Percentiles rank a stretch among this genome's conserved stretches.
Conservation (phyloP, 495 filamentous ascomycete species). For the Cercophora scortea region DNA sequence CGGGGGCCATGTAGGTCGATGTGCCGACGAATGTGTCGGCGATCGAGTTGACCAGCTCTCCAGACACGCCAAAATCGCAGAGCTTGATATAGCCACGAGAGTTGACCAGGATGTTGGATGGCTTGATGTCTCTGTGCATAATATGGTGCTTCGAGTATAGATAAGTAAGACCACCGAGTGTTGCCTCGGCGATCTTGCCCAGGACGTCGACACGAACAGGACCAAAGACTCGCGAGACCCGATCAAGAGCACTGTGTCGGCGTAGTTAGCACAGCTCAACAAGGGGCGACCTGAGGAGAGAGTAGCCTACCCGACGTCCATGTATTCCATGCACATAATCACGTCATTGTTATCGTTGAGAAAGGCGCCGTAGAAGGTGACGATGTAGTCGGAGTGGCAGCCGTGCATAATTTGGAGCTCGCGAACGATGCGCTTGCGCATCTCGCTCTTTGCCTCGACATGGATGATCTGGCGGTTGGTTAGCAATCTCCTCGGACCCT, state of each 20-base stretch:
- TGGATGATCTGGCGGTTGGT: constrained; percentile 72
- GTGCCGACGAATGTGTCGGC: constrained; percentile 98
- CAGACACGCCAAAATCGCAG: constrained; percentile 96
- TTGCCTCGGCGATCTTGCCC: constrained; percentile 97
- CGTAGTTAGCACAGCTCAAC: constrained; percentile 25
- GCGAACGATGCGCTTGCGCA: constrained; percentile 89
- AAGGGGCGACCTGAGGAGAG: too few species aligned
- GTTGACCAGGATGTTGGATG: constrained; percentile 94
- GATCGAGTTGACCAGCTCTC: constrained; percentile 92
- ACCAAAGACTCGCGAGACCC: constrained; percentile 87
- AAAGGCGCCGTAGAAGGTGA: constrained; percentile 95
- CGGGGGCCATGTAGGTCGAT: constrained; percentile 97
- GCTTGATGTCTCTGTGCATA: constrained; percentile 98
- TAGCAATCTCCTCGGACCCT: background rate
- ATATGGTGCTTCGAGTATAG: constrained; percentile 91
- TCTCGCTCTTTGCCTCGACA: constrained; percentile 93
- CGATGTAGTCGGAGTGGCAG: constrained; percentile 92
- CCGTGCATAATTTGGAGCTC: constrained; percentile 98
- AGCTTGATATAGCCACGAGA: constrained; percentile 91
- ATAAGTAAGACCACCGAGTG: constrained; percentile 89
- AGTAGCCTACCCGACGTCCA: constrained; percentile 97
- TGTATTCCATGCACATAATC: constrained; percentile 99
- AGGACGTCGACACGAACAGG: constrained; percentile 96
- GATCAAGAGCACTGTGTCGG: constrained; percentile 71
- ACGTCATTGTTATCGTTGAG: constrained; percentile 93